Base-by-base conservation (phyloP, 2,329 filamentous ascomycete genomes). In the Pseudofabraea citricarpa region DNA sequence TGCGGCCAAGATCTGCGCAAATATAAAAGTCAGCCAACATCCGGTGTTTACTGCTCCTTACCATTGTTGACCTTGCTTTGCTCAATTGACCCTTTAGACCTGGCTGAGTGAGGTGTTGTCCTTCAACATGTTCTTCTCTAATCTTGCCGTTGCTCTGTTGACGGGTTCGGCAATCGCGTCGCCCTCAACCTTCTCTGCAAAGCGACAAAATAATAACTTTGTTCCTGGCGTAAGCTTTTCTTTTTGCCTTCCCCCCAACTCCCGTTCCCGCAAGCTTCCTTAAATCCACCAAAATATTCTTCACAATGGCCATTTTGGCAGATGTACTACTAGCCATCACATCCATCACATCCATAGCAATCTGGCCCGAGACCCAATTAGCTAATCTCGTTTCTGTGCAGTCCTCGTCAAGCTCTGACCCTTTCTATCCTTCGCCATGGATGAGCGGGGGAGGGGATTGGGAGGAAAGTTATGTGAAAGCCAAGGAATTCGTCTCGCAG, bases 401-500 rank as follows among this genome's bases (percentile, higher is more conserved):
- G 18, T 20, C 21, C 6, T 5, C 35, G 6, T 22, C 41, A 22
- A 27, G 19, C 19, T 46, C 44, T 13, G 41, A 38, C 10, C 58
- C 58, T 2, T 56, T 56, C 35, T 60, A 60, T 46, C 58, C 58
- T 19, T 55, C 52, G 19, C 58, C 58, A 41, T 60, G 58, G 58
- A 50, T 52, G 46, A 44, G 36, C 12, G 47, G 55, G 8, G 42
- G 46, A n/a, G 54, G 51, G 3, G 58, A 54, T 2, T 93, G 87
- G 87, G 70, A 68, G n/a, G 76, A 77, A 18, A 86, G 84, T 52
- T 91, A 90, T 58, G 66, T 65, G 37, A 87, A 85, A 55, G 87
- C 87, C 1, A 74, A 79, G 46, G 65, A 70, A 3, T 65, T 90
- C 21, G 86, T 91, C 10, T 76, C 79, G 41, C 75, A 79, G 40